Conservation (phyloP, 1,139 yeast species). For the Wickerhamomyces sp. region DNA sequence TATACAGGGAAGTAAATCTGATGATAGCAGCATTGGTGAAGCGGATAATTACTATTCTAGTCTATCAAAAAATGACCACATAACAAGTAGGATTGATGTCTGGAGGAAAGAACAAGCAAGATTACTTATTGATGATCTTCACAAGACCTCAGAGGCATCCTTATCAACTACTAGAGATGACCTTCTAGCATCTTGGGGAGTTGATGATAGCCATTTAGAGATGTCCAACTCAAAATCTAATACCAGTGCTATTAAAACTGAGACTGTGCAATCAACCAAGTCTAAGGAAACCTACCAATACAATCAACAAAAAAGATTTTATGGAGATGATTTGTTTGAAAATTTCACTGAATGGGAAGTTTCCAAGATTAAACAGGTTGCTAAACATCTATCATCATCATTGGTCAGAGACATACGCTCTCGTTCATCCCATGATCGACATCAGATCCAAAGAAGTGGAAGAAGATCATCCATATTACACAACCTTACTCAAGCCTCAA, state of each 20-base stretch:
- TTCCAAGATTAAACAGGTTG: conserved; percentile 20
- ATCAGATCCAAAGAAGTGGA: conserved; percentile 3
- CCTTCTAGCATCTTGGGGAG: conserved; percentile 25
- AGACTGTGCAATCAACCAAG: not conserved
- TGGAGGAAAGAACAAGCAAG: conserved; percentile 26
- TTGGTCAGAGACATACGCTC: conserved; percentile 10
- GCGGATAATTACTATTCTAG: conserved; percentile 8
- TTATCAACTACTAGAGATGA: conserved; percentile 7
- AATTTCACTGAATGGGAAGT: conserved; percentile 21
- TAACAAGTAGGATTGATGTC: conserved; percentile 21
- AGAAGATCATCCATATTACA: conserved; percentile 18
- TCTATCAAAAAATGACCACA: conserved; percentile 15
- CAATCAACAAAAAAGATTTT: conserved; percentile 15
- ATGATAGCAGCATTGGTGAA: conserved; percentile 1
- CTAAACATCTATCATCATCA: conserved; percentile 19
- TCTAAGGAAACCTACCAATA: not conserved
- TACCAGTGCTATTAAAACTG: conserved; percentile 2
- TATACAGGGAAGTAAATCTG: not conserved
- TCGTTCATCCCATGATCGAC: conserved; percentile 2
- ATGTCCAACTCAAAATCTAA: conserved; percentile 3
- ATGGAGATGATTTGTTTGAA: conserved; percentile 22
- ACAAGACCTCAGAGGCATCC: conserved; percentile 9
- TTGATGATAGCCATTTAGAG: conserved; percentile 19
- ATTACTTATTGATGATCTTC: conserved; percentile 17
- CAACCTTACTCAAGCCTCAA: conserved; percentile 16